Percentiles rank a stretch among this genome's conserved stretches.
Evolutionary conservation across 108 stramenopile species (phyloP).

Genomic region (Cyclotella choctawhatcheeana): DNA sequence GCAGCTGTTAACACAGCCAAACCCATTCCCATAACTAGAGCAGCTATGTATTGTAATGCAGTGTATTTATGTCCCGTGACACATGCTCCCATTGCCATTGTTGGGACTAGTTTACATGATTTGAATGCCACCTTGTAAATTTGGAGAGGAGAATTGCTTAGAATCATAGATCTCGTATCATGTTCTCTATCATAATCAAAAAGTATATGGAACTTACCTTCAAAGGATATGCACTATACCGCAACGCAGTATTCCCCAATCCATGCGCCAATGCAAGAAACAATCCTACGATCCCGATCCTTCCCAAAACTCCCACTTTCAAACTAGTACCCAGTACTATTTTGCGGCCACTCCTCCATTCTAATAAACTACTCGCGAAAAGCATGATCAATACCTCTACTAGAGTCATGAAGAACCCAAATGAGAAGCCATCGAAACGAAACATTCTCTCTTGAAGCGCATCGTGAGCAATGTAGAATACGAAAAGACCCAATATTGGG

Average conservation of each 20-base stretch:
- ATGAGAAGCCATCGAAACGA: conserved; percentile 38
- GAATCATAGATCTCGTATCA: too few species aligned
- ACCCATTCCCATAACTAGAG: conserved; percentile 48
- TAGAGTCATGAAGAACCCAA: conserved; percentile 52
- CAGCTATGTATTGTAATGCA: conserved; percentile 40
- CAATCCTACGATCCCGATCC: conserved; percentile 27
- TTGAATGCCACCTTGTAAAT: conserved; percentile 37
- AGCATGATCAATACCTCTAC: conserved; percentile 46
- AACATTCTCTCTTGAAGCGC: conserved; percentile 55
- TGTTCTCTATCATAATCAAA: too few species aligned
- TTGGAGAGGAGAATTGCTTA: background rate
- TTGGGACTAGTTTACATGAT: conserved; percentile 52
- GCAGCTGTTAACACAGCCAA: conserved; percentile 42
- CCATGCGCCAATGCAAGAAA: conserved; percentile 37
- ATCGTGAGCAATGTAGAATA: conserved; percentile 51
- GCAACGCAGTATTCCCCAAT: conserved; percentile 36
- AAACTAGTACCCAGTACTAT: background rate
- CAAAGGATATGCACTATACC: conserved; percentile 40
- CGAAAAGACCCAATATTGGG: conserved; percentile 40
- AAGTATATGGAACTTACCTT: conserved; percentile 28
- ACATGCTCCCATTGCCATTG: conserved; percentile 47
- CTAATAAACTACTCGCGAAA: conserved; percentile 6
- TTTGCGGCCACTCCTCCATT: background rate
- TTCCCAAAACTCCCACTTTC: conserved; percentile 3
- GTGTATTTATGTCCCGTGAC: conserved; percentile 36